Percentiles rank a stretch among this genome's conserved stretches.
Conservation (phyloP, 2,329 filamentous ascomycete species). For the Exophiala alcalophila region DNA sequence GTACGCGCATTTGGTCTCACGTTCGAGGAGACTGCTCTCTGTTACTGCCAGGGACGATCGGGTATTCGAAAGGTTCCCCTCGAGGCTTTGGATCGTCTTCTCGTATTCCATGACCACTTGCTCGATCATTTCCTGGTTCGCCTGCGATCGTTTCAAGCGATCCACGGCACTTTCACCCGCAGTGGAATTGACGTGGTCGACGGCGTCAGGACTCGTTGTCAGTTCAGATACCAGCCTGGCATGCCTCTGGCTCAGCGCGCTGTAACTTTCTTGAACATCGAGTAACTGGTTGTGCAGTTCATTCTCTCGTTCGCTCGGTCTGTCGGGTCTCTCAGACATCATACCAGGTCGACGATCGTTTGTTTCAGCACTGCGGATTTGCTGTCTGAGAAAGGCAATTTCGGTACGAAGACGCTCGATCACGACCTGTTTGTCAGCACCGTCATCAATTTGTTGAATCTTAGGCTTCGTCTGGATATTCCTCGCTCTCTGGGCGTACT, state of each 20-base stretch:
- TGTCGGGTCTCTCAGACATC: conserved; percentile 69
- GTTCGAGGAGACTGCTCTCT: conserved; percentile 84
- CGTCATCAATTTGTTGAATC: conserved; percentile 85
- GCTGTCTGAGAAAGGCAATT: conserved; percentile 87
- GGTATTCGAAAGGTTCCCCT: conserved; percentile 86
- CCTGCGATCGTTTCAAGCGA: conserved; percentile 88
- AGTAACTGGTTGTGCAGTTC: conserved; percentile 92
- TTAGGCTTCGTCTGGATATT: conserved; percentile 97
- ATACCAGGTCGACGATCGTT: conserved; percentile 55
- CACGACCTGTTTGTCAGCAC: conserved; percentile 87
- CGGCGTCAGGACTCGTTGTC: conserved; percentile 72
- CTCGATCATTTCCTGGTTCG: conserved; percentile 92
- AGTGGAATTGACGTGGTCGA: conserved; percentile 54
- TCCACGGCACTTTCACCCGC: conserved; percentile 78
- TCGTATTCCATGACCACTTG: conserved; percentile 97
- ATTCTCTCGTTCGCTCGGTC: conserved; percentile 77
- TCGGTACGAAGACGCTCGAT: conserved; percentile 94
- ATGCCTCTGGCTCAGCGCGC: conserved; percentile 82
- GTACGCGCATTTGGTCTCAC: conserved; percentile 90
- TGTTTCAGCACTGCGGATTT: conserved; percentile 80
- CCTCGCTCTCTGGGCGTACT: conserved; percentile 92
- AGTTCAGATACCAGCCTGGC: conserved; percentile 94
- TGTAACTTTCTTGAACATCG: conserved; percentile 93
- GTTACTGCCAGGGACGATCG: conserved; percentile 76
- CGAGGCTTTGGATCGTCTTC: conserved; percentile 92